Percentiles rank a stretch among this genome's conserved stretches.
These are phyloP conservation scores for Candida ponderosae DNA, from an alignment of 805 yeast genomes.

Conservation along the genomic window DNA sequence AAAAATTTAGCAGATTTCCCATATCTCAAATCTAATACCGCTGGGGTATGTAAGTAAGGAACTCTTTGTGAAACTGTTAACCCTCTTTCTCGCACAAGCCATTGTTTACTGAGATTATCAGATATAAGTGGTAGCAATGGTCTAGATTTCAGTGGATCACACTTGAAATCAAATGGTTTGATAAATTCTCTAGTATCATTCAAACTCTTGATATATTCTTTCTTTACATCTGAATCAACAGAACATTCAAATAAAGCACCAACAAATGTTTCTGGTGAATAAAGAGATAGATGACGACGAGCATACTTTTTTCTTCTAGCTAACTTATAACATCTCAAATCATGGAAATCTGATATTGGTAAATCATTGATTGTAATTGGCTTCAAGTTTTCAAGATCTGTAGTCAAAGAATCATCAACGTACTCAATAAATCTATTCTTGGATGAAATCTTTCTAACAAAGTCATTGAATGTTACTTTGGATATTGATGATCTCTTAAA, in stretches of 20 bases:
- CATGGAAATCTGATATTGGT: slow-evolving; percentile 9
- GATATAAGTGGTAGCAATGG: slow-evolving; percentile 56
- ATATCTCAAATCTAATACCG: slow-evolving; percentile 24
- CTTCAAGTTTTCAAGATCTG: slow-evolving; percentile 9
- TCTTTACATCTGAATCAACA: slow-evolving; percentile 22
- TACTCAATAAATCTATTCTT: slow-evolving; percentile 12
- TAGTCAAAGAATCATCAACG: slow-evolving; percentile 9
- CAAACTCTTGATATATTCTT: slow-evolving; percentile 13
- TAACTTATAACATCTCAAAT: slow-evolving; percentile 43
- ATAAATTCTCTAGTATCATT: slow-evolving; percentile 3
- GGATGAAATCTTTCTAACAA: slow-evolving; percentile 6
- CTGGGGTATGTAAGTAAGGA: slow-evolving; percentile 52
- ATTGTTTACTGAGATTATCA: slow-evolving; percentile 40
- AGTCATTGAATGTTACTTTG: slow-evolving; percentile 4
- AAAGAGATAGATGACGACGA: slow-evolving; percentile 33
- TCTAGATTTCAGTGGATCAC: slow-evolving; percentile 26
- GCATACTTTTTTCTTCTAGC: slow-evolving; percentile 53
- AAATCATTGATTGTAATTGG: slow-evolving; percentile 7
- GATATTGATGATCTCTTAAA: neutral
- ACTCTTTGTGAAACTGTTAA: slow-evolving; percentile 28
- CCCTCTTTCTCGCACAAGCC: slow-evolving; percentile 30
- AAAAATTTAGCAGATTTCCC: slow-evolving; percentile 22
- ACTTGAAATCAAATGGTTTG: slow-evolving; percentile 20
- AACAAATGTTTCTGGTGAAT: slow-evolving; percentile 49
- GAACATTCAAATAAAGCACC: slow-evolving; percentile 58